phyloP scores from a whole-genome alignment of 129 eudicot species.

The Deinandra increscens region DNA sequence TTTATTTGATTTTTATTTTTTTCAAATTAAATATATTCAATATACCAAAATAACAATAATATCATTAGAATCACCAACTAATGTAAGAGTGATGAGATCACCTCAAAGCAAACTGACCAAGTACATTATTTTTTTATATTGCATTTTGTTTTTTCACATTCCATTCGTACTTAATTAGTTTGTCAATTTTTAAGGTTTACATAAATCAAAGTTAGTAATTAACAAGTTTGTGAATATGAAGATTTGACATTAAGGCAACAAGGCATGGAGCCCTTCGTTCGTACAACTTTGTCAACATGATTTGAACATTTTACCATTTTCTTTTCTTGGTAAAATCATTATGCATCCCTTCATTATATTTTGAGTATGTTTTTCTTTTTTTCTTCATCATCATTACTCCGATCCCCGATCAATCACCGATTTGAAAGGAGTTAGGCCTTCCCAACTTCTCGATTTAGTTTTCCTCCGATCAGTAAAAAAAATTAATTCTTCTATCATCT shows the following conservation, averaged over 20 bases:
- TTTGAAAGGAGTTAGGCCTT: too few relatives aligned
- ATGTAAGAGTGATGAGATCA: not conserved
- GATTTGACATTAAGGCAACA: not conserved
- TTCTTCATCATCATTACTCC: too few relatives aligned
- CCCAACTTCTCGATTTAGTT: too few relatives aligned
- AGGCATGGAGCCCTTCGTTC: too few relatives aligned
- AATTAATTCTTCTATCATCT: too few relatives aligned
- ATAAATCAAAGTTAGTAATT: not conserved
- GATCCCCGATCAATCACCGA: too few relatives aligned
- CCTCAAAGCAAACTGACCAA: not conserved
- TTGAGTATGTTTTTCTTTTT: not conserved
- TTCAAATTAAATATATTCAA: too few relatives aligned
- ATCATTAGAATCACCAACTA: too few relatives aligned
- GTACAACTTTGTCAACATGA: conserved; percentile 32
- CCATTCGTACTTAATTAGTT: conserved; percentile 10
- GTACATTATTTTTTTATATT: not conserved
- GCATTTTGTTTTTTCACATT: not conserved
- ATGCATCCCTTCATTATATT: conserved; percentile 11
- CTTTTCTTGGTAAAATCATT: conserved; percentile 25
- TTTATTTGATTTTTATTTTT: too few relatives aligned
- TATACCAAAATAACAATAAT: too few relatives aligned
- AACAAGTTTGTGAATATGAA: conserved; percentile 4
- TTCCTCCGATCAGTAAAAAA: too few relatives aligned
- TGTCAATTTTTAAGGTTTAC: not conserved
- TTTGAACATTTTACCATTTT: conserved; percentile 18